A percentile compares a stretch with the other conserved stretches of the same genome.
phyloP scores from a whole-genome alignment of 139 green algal genomes.

The Volvox reticuliferus region DNA sequence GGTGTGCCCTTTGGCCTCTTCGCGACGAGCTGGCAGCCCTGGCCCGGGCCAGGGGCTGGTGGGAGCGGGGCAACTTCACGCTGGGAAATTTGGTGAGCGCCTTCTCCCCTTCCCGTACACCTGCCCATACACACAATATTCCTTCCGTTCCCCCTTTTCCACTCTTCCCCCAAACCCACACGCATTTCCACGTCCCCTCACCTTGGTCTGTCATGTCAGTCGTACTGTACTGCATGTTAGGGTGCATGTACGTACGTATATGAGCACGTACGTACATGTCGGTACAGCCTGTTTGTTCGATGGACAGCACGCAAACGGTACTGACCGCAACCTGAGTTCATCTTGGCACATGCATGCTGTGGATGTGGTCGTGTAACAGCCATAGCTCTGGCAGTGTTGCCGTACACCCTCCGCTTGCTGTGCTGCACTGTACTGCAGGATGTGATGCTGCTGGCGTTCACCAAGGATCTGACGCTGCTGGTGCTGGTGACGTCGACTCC shows the following conservation, averaged over 20 bases:
- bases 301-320: too few species aligned
- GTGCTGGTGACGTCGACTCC: background rate
- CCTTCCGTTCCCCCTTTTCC: background rate
- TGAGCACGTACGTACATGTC: too few species aligned
- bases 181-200: background rate
- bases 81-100: conserved; percentile 65
- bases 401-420: too few species aligned
- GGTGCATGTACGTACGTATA: too few species aligned
- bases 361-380: too few species aligned
- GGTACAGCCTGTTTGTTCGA: too few species aligned
- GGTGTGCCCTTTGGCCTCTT: conserved; percentile 63
- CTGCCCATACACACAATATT: too few species aligned
- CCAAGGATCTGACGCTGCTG: background rate
- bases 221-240: too few species aligned
- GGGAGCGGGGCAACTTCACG: conserved; percentile 51
- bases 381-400: too few species aligned
- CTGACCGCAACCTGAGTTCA: too few species aligned
- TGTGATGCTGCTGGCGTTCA: background rate
- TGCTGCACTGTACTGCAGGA: background rate
- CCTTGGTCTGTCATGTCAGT: too few species aligned
- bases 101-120: background rate
- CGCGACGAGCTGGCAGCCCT: conserved; percentile 35
- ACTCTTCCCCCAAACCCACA: background rate
- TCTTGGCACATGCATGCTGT: too few species aligned
- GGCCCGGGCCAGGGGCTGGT: conserved; percentile 21